Evolutionary conservation across 495 filamentous ascomycete genomes (phyloP), one percentile per base, ranked within the genome.

Genomic region (Bryoglossum gracile): DNA sequence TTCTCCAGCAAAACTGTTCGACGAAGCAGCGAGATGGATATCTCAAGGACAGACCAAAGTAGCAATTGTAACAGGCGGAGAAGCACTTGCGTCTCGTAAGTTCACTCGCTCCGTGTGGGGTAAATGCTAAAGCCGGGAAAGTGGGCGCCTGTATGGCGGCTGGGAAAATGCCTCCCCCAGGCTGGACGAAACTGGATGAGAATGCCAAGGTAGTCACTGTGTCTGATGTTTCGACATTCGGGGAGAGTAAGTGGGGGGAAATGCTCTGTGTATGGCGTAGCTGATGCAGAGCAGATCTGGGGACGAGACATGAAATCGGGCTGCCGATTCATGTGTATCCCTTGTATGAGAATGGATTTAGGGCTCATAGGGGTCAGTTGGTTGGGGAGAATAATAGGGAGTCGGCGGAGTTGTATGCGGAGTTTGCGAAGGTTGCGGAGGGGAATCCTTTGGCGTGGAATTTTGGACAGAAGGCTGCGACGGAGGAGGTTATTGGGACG

Each of bases 261-360:
- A 6, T 21, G 22, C 14, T 39, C 28, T 32, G 5, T 18, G 19
- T 11, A 28, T 3, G 6, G 2, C 11, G 11, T 37, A n/a, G 19
- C 26, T 50, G 4, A 50, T 25, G 46, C 18, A 35, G 18, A 36
- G n/a, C 21, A 65, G 60, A 63, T 55, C 56, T 73, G 18, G 75
- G 71, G 10, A 63, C 64, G 6, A 60, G 53, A 1, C 74, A 78
- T 50, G 60, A 59, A 8, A 62, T 79, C 14, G 74, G 74, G 9
- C 57, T 65, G 9, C 75, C 76, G 2, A 75, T 74, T 26, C 75
- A 78, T 23, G 61, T 78, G 10, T 80, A 80, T 56, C 71, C 75
- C 6, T 32, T 78, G 5, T 77, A 74, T 48, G 76, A 80, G 48
- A 72, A 73, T 46, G 74, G 51, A 2, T 73, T 74, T 43, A 64